Base-by-base conservation (phyloP, 1,284 basidiomycete genomes). In the Apiotrichum gamsii region DNA sequence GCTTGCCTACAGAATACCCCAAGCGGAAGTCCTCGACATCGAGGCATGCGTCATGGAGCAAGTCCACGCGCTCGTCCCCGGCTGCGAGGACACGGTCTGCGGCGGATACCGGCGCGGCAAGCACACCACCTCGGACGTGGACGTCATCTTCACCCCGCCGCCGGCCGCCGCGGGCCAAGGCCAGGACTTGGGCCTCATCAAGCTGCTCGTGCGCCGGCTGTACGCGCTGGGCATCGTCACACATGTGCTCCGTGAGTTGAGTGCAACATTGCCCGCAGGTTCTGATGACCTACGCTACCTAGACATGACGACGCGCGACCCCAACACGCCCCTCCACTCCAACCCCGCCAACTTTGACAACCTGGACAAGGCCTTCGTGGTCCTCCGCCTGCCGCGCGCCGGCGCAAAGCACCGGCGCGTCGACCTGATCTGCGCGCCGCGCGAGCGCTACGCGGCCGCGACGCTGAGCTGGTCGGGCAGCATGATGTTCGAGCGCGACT, bases 401-500 rank as follows among this genome's bases (percentile, higher is more conserved):
- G 52, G 31, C 39, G n/a, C n/a, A 6, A 28, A 28, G 64, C 5
- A 72, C 44, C 60, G 69, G 13, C 51, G 69, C 10, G 71, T 73
- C 1, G 71, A 73, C 47, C 51, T 73, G 23, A 73, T 73, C 32
- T 56, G 56, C 39, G 57, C 69, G 0, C 67, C 71, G 10, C 58
- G 51, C 16, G 59, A 64, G 35, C 43, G 69, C 36, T 73, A 73
- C 42, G 64, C 71, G 6, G 60, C 65, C 10, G 66, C 69, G 2
- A 64, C 72, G 4, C 56, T 73, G 15, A 63, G 61, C 24, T 73
- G 71, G 71, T 63, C 60, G 8, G 71, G 71, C 4, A 72, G 69
- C 50, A 73, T 72, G 71, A 73, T 73, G 64, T 73, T 71, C 54
- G 71, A 73, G 60, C 52, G 71, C 23, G 71, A 73, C 55, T 47